Conservation (phyloP, 225 moss, liverwort and hornwort genomes). For the Ulota crispa region DNA sequence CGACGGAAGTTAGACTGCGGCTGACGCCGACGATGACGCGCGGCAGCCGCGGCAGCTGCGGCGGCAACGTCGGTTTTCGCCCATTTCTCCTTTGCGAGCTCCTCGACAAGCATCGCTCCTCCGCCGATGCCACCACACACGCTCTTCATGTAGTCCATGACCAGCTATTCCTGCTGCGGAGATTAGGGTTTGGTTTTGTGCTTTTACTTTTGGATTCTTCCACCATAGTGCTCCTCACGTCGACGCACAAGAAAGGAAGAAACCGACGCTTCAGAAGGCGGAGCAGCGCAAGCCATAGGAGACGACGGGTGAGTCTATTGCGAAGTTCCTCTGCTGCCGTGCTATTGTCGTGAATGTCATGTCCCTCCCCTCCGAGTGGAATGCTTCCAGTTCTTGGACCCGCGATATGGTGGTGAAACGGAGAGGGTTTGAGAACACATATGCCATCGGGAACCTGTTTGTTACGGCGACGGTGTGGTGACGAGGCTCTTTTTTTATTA, state of each 20-base stretch:
- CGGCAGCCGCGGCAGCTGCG: conserved; percentile 16
- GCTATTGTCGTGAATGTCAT: neutral
- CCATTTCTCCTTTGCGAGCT: neutral
- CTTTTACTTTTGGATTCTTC: neutral
- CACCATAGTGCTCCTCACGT: neutral
- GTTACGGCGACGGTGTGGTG: neutral
- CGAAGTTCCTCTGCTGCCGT: neutral
- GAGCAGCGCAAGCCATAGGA: neutral
- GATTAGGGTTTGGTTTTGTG: conserved; percentile 16
- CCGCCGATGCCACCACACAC: neutral
- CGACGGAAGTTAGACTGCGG: neutral
- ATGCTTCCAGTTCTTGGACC: neutral
- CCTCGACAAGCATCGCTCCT: too few relatives aligned
- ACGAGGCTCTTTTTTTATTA: neutral
- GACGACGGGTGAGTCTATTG: neutral
- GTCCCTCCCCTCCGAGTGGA: neutral
- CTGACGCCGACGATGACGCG: neutral
- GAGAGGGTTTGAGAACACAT: neutral
- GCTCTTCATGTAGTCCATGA: neutral
- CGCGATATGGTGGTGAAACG: neutral
- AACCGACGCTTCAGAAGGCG: neutral
- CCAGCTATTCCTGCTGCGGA: neutral
- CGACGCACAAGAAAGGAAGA: neutral
- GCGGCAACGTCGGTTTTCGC: conserved; percentile 28
- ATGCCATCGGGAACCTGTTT: neutral